A percentile compares a stretch with the other conserved stretches of the same genome.
Conservation (phyloP, 75 land plant genomes). For the Picea sitchensis region DNA sequence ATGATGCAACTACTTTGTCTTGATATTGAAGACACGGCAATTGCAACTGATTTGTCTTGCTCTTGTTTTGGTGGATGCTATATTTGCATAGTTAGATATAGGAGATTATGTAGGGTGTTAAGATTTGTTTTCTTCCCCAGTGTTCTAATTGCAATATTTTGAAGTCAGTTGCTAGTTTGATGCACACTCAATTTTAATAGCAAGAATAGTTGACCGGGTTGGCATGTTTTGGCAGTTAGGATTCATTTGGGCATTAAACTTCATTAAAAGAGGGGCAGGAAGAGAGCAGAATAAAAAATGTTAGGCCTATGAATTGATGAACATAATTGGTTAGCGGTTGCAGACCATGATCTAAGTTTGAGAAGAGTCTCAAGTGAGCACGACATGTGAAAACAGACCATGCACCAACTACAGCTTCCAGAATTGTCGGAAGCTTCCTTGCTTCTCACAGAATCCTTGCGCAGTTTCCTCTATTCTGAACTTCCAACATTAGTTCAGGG, state of each 20-base stretch:
- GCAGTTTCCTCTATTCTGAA: constrained; percentile 4
- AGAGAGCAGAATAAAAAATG: neutral
- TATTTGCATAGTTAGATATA: neutral
- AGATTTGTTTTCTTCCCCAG: neutral
- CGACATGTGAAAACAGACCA: neutral
- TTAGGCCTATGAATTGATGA: neutral
- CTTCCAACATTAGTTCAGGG: constrained; percentile 7
- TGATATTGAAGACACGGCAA: neutral
- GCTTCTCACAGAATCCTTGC: neutral
- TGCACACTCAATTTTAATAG: neutral
- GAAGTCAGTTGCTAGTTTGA: neutral
- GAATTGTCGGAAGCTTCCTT: constrained; percentile 1
- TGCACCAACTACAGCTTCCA: constrained; percentile 3
- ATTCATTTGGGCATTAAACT: neutral
- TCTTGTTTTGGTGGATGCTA: neutral
- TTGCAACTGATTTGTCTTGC: neutral
- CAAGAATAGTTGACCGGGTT: neutral
- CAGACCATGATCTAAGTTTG: neutral
- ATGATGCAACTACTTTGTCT: neutral
- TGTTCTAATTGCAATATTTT: neutral
- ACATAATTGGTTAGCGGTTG: neutral
- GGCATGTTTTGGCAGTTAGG: neutral
- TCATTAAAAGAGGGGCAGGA: neutral
- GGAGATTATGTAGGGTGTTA: neutral
- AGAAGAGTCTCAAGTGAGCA: neutral